phyloP scores from a whole-genome alignment of 805 yeast species.

The Lipomyces orientalis region DNA sequence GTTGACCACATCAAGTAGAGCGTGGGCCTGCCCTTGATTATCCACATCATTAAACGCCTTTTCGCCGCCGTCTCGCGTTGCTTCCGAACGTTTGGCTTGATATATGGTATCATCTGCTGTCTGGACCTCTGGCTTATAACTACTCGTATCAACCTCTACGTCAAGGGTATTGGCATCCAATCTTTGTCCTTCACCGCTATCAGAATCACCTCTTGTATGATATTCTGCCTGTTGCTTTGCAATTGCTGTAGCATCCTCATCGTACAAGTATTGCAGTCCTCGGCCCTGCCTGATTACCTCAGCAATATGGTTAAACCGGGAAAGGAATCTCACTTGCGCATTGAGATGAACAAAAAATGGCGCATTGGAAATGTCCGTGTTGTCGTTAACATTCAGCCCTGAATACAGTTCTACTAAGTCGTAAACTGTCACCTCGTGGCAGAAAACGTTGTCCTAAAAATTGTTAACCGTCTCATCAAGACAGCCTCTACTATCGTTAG shows the following conservation, averaged over 20 bases:
- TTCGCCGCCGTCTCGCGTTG: background rate
- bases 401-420: conserved; percentile 33
- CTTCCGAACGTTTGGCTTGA: background rate
- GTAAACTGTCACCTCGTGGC: conserved; percentile 30
- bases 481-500: background rate
- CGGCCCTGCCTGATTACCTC: conserved; percentile 26
- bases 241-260: conserved; percentile 3
- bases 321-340: conserved; percentile 25
- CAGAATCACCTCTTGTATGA: background rate
- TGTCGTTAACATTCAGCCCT: conserved; percentile 24
- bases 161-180: background rate
- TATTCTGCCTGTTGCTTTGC: background rate
- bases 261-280: conserved; percentile 20
- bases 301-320: conserved; percentile 32
- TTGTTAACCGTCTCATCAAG: background rate
- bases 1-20: background rate
- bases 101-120: background rate
- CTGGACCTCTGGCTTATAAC: background rate
- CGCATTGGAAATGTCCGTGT: conserved; percentile 1
- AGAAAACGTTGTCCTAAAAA: conserved; percentile 27
- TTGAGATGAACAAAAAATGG: conserved; percentile 16
- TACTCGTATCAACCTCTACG: conserved; percentile 4
- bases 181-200: background rate
- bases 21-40: background rate
- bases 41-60: background rate